Base-by-base conservation (phyloP, 148 eudicot genomes). In the Fagopyrum esculentum region DNA sequence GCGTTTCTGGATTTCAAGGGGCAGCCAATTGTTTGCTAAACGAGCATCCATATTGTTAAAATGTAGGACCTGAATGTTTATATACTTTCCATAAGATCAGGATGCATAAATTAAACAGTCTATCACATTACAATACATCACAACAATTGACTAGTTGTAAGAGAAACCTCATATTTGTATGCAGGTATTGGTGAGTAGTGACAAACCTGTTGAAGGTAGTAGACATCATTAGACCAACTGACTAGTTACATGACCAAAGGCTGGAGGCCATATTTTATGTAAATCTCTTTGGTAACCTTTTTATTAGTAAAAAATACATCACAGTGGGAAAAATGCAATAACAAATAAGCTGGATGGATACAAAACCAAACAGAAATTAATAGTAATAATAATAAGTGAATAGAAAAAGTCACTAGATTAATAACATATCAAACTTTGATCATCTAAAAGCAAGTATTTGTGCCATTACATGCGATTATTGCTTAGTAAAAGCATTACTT, bases 401-500 rank as follows among this genome's bases (percentile, higher is more conserved):
- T 60, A 73, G 56, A 45, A 47, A 22, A n/a, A 70, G 47, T 45
- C 46, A 74, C 48, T 30, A 74, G n/a, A 81, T 47, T 57, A 9
- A 47, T 70, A 71, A 45, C 45, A 19, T 49, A 22, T 46, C 78
- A 79, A 55, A 91, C 99, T 97, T 95, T 95, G 68, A 95, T 45
- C 97, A 96, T 78, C 96, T 87, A 82, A 95, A 90, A 46, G 97
- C 97, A 51, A 95, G 91, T 75, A 92, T 95, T 82, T 95, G 99
- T 13, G 97, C 99, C 85, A 95, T 93, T 75, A 89, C 97, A 82
- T 90, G 97, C 78, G 85, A 78, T 80, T 92, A 97, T 79, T 95
- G 93, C 77, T 95, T 95, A 12, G 97, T 92, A 72, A 95, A 95
- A 59, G 88, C 89, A 26, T 60, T n/a, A 22, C 73, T 84, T 52